phyloP scores from a whole-genome alignment of 371 early-diverging fungal genomes.

The Rhizopus microsporus region DNA sequence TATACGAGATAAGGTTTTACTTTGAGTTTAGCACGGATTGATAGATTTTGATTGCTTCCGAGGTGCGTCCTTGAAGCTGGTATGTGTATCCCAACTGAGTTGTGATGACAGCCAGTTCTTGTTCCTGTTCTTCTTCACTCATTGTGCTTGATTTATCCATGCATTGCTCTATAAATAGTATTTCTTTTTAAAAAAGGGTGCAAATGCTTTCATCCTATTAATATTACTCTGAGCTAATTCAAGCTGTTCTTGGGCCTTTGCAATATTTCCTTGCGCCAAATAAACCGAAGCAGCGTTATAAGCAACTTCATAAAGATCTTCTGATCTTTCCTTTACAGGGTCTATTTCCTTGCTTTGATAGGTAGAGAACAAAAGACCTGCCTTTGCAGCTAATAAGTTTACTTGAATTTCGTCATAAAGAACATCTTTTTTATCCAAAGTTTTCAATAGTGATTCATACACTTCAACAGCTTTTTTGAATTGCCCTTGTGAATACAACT shows the following conservation, averaged over 20 bases:
- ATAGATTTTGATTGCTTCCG: constrained; percentile 67
- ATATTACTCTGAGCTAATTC: constrained; percentile 57
- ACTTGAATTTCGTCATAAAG: constrained; percentile 45
- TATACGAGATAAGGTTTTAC: constrained; percentile 31
- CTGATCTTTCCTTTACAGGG: constrained; percentile 23
- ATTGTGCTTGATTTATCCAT: constrained; percentile 34
- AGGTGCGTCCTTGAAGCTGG: constrained; percentile 61
- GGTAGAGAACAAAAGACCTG: constrained; percentile 58
- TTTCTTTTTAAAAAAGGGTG: not conserved
- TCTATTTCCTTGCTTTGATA: constrained; percentile 2
- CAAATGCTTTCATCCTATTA: not conserved
- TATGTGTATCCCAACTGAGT: constrained; percentile 76
- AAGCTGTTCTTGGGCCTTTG: constrained; percentile 58
- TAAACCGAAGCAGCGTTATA: constrained; percentile 71
- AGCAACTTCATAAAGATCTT: constrained; percentile 65
- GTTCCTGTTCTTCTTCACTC: constrained; percentile 68
- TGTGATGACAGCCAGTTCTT: constrained; percentile 68
- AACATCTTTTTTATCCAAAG: constrained; percentile 32
- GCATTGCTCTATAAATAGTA: constrained; percentile 32
- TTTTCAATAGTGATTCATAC: constrained; percentile 51
- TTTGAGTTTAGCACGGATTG: constrained; percentile 59
- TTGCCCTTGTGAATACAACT: constrained; percentile 53
- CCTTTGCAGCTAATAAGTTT: constrained; percentile 70
- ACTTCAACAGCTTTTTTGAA: constrained; percentile 43
- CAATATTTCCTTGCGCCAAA: constrained; percentile 57